phyloP scores from a whole-genome alignment of 2,329 filamentous ascomycete genomes.

The Penicillium sp. region DNA sequence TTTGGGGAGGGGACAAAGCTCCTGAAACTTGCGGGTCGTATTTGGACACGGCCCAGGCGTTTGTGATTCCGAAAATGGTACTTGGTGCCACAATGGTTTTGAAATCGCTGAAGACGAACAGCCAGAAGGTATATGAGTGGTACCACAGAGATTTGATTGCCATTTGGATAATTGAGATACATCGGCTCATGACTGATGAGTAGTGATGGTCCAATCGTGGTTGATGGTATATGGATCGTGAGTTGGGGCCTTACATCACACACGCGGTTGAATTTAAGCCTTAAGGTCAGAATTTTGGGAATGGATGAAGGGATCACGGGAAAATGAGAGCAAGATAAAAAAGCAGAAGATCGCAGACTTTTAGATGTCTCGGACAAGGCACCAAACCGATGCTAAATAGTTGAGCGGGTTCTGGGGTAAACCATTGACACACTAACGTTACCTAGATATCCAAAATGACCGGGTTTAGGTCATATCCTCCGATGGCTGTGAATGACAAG shows the following conservation, averaged over 20 bases:
- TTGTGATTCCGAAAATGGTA: slow-evolving; percentile 33
- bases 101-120: slow-evolving; percentile 30
- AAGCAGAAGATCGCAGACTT: neutral
- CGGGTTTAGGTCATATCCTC: neutral
- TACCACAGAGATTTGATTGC: neutral
- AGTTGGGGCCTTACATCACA: neutral
- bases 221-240: neutral
- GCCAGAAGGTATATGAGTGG: slow-evolving; percentile 20
- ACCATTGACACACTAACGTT: neutral
- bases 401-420: neutral
- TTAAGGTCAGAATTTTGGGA: neutral
- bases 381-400: neutral
- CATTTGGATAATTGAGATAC: neutral
- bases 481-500: neutral
- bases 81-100: slow-evolving; percentile 30
- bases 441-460: neutral
- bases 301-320: neutral
- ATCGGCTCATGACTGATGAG: neutral
- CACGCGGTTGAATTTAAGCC: neutral
- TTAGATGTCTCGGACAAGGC: neutral
- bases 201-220: neutral
- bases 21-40: slow-evolving; percentile 13
- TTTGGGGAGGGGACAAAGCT: neutral
- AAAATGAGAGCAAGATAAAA: neutral
- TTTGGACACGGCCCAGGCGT: slow-evolving; percentile 26